These are phyloP conservation scores for Carex kokanica DNA, from an alignment of 176 grass and related monocot genomes.

Conservation along the genomic window DNA sequence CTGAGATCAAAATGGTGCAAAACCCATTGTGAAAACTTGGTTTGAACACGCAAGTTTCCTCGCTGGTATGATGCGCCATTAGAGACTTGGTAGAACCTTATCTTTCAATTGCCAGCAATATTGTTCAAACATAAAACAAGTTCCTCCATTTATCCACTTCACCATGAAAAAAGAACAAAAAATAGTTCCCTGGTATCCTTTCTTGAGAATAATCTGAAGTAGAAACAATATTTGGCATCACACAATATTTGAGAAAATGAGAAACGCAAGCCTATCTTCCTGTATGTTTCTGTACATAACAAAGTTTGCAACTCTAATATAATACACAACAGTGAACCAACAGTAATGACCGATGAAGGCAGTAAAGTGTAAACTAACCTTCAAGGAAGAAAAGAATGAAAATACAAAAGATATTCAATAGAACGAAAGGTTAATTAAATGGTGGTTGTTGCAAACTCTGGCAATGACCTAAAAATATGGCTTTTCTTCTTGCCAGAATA, in stretches of 20 bases:
- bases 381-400: neutral
- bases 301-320: neutral
- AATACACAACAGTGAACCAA: neutral
- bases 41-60: too few species aligned
- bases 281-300: slow-evolving; percentile 19
- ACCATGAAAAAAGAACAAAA: neutral
- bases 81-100: neutral
- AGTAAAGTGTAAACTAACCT: neutral
- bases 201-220: neutral
- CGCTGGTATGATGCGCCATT: neutral
- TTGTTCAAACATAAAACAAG: too few species aligned
- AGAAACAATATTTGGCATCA: neutral
- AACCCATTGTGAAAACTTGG: too few species aligned
- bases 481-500: slow-evolving; percentile 5
- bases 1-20: too few species aligned
- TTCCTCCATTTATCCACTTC: neutral
- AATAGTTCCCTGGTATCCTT: neutral
- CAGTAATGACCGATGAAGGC: neutral
- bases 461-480: neutral
- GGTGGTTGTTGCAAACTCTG: neutral
- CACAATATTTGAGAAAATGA: neutral
- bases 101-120: too few species aligned
- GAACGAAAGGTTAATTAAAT: neutral
- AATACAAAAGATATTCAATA: neutral
- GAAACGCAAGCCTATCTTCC: slow-evolving; percentile 3